These are phyloP conservation scores for Epichloe sibirici DNA, from an alignment of 2,329 filamentous ascomycete genomes.

Conservation along the genomic window DNA sequence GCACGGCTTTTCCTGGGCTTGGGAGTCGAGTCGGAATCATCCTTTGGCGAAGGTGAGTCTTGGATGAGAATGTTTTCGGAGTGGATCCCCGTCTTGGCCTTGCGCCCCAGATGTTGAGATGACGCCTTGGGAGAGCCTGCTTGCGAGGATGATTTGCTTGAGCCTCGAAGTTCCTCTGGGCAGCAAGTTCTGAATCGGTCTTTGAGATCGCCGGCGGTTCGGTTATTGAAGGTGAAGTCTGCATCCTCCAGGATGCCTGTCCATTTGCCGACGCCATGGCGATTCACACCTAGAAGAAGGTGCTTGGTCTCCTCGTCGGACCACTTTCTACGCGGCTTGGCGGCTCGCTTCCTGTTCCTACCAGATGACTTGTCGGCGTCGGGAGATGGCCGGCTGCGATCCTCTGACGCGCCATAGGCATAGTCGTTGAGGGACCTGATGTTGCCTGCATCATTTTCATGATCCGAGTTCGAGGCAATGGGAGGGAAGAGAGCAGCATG, in stretches of 20 bases:
- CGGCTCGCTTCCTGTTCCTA: slow-evolving; percentile 40
- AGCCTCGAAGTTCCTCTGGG: slow-evolving; percentile 43
- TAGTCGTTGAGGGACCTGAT: slow-evolving; percentile 32
- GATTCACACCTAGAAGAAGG: slow-evolving; percentile 46
- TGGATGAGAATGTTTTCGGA: slow-evolving; percentile 46
- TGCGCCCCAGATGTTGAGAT: slow-evolving; percentile 20
- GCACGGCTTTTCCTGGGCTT: slow-evolving; percentile 39
- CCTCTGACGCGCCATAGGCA: slow-evolving; percentile 20
- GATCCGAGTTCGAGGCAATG: slow-evolving; percentile 45
- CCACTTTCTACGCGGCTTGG: slow-evolving; percentile 50
- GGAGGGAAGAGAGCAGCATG: slow-evolving; percentile 51
- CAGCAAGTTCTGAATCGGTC: slow-evolving; percentile 56
- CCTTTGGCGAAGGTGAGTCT: slow-evolving; percentile 16
- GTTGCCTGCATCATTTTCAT: slow-evolving; percentile 31
- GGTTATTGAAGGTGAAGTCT: slow-evolving; percentile 47
- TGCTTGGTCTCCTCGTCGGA: slow-evolving; percentile 53
- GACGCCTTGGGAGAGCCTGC: slow-evolving; percentile 12
- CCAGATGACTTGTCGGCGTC: slow-evolving; percentile 18
- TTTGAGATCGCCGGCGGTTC: slow-evolving; percentile 51
- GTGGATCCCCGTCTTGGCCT: slow-evolving; percentile 35
- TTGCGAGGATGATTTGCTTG: slow-evolving; percentile 18
- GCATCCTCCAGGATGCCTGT: slow-evolving; percentile 50
- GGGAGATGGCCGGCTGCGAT: slow-evolving; percentile 12
- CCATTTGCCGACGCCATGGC: slow-evolving; percentile 54
- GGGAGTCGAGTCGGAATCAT: slow-evolving; percentile 23